Percentiles rank a stretch among this genome's conserved stretches.
phyloP scores from a whole-genome alignment of 176 grass and related monocot species.

The maize (Zea mays) region Zm-B73-REFERENCE-NAM-5.0 NC_050101.1:158117501-158118000 shows the following conservation, averaged over 20 bases:
- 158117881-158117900: constrained; percentile 22
- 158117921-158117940: constrained; percentile 23
- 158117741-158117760: constrained; percentile 13
- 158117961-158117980: constrained; percentile 27
- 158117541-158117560: constrained; percentile 18
- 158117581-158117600: constrained; percentile 23
- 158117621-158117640: constrained; percentile 53
- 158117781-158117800: neutral
- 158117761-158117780: constrained; percentile 32
- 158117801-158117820: constrained; percentile 13
- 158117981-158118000: constrained; percentile 19
- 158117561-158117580: constrained; percentile 13
- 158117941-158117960: constrained; percentile 33
- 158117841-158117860: constrained; percentile 30
- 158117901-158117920: neutral
- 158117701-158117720: constrained; percentile 18
- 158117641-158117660: constrained; percentile 37
- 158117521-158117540: constrained; percentile 45
- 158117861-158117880: constrained; percentile 55
- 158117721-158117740: constrained; percentile 15
- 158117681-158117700: constrained; percentile 43
- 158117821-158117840: constrained; percentile 39
- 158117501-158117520: neutral
- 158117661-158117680: constrained; percentile 36
- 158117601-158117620: constrained; percentile 21